phyloP scores from a whole-genome alignment of 306 rosid species.

The Crataegus laevigata region DNA sequence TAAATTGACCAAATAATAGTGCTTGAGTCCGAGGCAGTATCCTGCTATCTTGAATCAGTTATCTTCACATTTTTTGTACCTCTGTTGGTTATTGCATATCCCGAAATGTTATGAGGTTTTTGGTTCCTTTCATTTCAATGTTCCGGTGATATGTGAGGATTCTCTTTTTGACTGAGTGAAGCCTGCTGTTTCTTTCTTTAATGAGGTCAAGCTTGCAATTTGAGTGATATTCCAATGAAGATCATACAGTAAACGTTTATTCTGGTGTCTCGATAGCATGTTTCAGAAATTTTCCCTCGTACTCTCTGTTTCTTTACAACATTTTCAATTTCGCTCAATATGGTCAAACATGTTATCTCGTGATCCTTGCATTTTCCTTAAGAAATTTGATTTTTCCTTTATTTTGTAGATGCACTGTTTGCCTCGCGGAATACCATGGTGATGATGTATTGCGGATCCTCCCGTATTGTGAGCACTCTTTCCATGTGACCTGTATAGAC shows the following conservation, averaged over 20 bases:
- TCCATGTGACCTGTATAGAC: slow-evolving; percentile 87
- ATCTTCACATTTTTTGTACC: not conserved
- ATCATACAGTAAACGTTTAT: not conserved
- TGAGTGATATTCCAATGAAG: not conserved
- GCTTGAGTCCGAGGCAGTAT: not conserved
- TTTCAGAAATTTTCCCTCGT: not conserved
- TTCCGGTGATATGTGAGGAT: not conserved
- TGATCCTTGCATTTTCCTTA: slow-evolving; percentile 2
- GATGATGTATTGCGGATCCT: slow-evolving; percentile 80
- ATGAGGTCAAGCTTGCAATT: not conserved
- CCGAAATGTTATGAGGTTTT: not conserved
- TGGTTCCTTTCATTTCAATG: not conserved
- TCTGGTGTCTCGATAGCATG: not conserved
- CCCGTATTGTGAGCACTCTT: slow-evolving; percentile 81
- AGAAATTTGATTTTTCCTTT: slow-evolving; percentile 13
- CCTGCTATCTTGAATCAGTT: not conserved
- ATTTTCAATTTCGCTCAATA: not conserved
- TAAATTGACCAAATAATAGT: not conserved
- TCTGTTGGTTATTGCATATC: not conserved
- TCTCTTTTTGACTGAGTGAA: not conserved
- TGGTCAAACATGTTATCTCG: not conserved
- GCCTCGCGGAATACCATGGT: slow-evolving; percentile 68
- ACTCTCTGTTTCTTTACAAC: not conserved
- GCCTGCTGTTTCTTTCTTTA: not conserved
- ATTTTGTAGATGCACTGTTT: slow-evolving; percentile 67